Conservation (phyloP, 352 stramenopile genomes). For the Globisporangium recalcitrans region DNA sequence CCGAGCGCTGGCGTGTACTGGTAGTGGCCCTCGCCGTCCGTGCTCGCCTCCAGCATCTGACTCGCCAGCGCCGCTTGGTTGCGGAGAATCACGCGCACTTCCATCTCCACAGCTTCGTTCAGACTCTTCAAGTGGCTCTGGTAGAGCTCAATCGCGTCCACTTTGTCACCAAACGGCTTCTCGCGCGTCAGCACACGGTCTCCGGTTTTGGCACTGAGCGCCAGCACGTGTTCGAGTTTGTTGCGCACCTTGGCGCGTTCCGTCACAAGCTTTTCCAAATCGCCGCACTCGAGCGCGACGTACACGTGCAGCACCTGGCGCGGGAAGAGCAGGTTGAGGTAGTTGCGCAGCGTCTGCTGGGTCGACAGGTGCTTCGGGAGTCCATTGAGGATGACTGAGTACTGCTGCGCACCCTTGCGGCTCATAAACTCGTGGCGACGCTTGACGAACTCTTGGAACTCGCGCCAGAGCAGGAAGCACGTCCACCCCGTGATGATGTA, state of each 20-base stretch:
- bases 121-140: conserved; percentile 61
- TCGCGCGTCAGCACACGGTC: conserved; percentile 48
- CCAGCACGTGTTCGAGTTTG: conserved; percentile 64
- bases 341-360: conserved; percentile 72
- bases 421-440: conserved; percentile 73
- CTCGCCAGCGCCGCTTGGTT: conserved; percentile 59
- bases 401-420: conserved; percentile 61
- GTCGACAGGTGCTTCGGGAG: conserved; percentile 69
- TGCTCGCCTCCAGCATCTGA: conserved; percentile 50
- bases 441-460: conserved; percentile 73
- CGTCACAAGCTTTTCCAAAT: conserved; percentile 66
- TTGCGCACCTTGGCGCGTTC: conserved; percentile 65
- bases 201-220: conserved; percentile 50
- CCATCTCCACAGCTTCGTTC: conserved; percentile 72
- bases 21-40: conserved; percentile 21
- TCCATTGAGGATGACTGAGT: conserved; percentile 71
- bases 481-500: conserved; percentile 55
- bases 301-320: conserved; percentile 64
- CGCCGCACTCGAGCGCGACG: conserved; percentile 67
- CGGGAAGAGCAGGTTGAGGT: conserved; percentile 69
- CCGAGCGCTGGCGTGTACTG: conserved; percentile 17
- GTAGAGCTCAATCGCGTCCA: conserved; percentile 72
- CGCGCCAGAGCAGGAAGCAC: conserved; percentile 57
- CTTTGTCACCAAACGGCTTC: conserved; percentile 31
- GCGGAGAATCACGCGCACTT: conserved; percentile 59